Percentiles rank a stretch among this genome's conserved stretches.
phyloP scores from a whole-genome alignment of 257 asterid genomes.

The Leptodermis oblonga region DNA sequence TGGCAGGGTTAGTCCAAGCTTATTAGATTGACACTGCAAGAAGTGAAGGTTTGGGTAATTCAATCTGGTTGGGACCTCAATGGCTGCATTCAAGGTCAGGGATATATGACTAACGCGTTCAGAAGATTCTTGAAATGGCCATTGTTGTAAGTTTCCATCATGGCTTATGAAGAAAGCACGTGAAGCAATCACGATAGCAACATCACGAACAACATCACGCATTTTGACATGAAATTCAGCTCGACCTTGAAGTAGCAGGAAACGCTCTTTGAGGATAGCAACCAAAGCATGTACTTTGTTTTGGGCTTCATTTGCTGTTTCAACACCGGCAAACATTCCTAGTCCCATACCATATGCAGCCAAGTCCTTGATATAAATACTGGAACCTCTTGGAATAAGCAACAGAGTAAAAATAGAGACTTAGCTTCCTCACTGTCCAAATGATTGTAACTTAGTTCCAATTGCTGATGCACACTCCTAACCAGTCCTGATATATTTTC shows the following conservation, averaged over 20 bases:
- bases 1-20: neutral
- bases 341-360: constrained; percentile 19
- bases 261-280: constrained; percentile 7
- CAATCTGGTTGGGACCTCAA: neutral
- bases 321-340: constrained; percentile 3
- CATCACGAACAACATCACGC: constrained; percentile 15
- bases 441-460: constrained; percentile 22
- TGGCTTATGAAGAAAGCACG: neutral
- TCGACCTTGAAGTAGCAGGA: neutral
- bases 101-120: constrained; percentile 7
- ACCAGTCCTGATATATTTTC: neutral
- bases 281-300: neutral
- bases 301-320: constrained; percentile 11
- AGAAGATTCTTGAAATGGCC: constrained; percentile 2
- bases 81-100: neutral
- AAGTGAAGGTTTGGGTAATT: constrained; percentile 9
- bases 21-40: neutral
- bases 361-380: constrained; percentile 13
- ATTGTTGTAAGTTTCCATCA: neutral
- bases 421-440: constrained; percentile 19
- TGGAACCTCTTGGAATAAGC: constrained; percentile 19
- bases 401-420: constrained; percentile 25
- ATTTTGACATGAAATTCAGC: neutral
- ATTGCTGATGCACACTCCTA: constrained; percentile 7
- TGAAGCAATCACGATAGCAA: constrained; percentile 15